These are phyloP conservation scores for Davidsoniella neocaledoniae DNA, from an alignment of 2,329 filamentous ascomycete species.

Conservation along the genomic window DNA sequence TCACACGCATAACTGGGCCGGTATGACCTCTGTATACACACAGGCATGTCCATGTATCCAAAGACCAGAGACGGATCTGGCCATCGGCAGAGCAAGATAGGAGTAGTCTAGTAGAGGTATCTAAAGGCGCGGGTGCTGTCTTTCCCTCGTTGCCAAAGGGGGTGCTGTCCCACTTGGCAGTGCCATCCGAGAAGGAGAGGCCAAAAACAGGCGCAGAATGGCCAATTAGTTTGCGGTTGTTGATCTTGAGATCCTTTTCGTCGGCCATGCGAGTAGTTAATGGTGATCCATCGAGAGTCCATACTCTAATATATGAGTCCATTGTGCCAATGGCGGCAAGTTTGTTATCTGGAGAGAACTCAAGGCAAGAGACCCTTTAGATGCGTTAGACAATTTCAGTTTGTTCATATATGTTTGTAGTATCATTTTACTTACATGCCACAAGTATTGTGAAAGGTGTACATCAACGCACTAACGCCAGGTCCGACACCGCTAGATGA, in stretches of 20 bases:
- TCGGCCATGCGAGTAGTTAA: conserved; percentile 49
- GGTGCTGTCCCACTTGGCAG: conserved; percentile 35
- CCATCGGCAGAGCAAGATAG: conserved; percentile 79
- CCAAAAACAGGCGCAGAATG: conserved; percentile 82
- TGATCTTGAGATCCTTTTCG: conserved; percentile 42
- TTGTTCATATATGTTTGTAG: too few species aligned
- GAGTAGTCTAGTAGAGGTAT: conserved; percentile 53
- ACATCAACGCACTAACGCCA: conserved; percentile 84
- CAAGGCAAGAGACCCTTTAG: conserved; percentile 67
- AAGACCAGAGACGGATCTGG: conserved; percentile 79
- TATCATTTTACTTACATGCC: conserved; percentile 48
- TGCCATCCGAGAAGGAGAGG: conserved; percentile 67
- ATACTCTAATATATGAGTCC: conserved; percentile 91
- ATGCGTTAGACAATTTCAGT: conserved; percentile 12
- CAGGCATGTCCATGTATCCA: conserved; percentile 82
- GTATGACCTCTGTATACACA: conserved; percentile 91
- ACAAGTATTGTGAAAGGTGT: conserved; percentile 93
- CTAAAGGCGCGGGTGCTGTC: conserved; percentile 24
- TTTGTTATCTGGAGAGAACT: conserved; percentile 82
- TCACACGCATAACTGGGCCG: conserved; percentile 71
- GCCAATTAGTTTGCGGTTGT: conserved; percentile 60
- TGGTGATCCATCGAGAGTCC: conserved; percentile 73
- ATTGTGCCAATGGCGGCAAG: conserved; percentile 79
- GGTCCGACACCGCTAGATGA: conserved; percentile 70
- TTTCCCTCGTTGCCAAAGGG: conserved; percentile 33